These are phyloP conservation scores for Colletotrichum sp. DNA, from an alignment of 2,329 filamentous ascomycete species.

Conservation along the genomic window DNA sequence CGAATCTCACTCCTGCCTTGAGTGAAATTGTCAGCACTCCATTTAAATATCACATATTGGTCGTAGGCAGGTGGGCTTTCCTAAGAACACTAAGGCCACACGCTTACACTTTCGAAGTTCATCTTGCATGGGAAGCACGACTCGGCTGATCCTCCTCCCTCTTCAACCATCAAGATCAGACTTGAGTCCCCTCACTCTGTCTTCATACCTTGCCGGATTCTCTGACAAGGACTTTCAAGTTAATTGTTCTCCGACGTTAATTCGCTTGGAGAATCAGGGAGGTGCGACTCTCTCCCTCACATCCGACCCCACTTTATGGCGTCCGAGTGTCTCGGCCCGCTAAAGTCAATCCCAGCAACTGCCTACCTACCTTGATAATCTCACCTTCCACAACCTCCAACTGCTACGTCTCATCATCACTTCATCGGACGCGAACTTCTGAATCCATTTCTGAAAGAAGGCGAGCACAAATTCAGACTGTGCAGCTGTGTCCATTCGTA, in stretches of 20 bases:
- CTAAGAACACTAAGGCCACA: too few relatives aligned
- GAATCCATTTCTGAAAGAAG: not conserved
- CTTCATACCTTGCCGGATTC: not conserved
- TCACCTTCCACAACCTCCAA: not conserved
- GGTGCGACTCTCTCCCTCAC: not conserved
- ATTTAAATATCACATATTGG: too few relatives aligned
- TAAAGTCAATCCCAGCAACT: not conserved
- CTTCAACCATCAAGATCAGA: not conserved
- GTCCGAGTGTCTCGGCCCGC: not conserved
- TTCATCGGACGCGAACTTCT: not conserved
- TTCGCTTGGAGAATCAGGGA: not conserved
- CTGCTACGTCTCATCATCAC: not conserved
- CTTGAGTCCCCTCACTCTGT: fast-evolving
- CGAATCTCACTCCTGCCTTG: too few relatives aligned
- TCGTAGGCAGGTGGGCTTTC: too few relatives aligned
- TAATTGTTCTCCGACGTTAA: not conserved
- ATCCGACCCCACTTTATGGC: not conserved
- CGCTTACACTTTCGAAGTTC: too few relatives aligned
- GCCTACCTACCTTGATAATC: not conserved
- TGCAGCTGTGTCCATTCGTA: fast-evolving
- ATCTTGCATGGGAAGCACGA: not conserved
- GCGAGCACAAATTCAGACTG: not conserved
- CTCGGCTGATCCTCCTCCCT: not conserved
- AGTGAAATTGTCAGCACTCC: too few relatives aligned
- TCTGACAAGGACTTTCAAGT: not conserved